Base-by-base conservation (phyloP, 2,329 filamentous ascomycete genomes). In the Rachicladosporium sp. region DNA sequence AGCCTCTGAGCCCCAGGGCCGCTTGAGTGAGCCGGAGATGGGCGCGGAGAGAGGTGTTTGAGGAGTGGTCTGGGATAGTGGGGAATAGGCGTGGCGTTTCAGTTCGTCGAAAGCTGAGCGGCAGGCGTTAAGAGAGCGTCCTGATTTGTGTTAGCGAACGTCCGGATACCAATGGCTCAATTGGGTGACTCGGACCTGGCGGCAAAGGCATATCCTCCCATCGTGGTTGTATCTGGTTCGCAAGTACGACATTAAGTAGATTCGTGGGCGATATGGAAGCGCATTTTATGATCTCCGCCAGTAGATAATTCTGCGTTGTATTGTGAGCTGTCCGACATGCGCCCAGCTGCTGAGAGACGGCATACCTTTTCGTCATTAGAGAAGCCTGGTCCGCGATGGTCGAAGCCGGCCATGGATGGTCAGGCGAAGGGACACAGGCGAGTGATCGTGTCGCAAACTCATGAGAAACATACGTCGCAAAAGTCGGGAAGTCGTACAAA, bases 201-300 rank as follows among this genome's bases (percentile, higher is more conserved):
- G 70, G 70, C 43, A 72, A 55, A 31, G 66, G 57, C 46, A 67
- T 66, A 40, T 71, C 61, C 38, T 61, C 61, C 69, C 68, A 73
- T 49, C 58, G 58, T 41, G 67, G 67, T 47, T 61, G 58, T 67
- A 56, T 67, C 56, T 46, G 61, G 59, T 42, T 54, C 49, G 32
- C 36, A 38, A 38, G 66, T 46, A 71, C 60, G 46, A 67, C 54
- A 41, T 62, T 54, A 46, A 66, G 59, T 41, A 70, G 56, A 33
- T 59, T 54, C 45, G 61, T 57, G 35, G 65, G 62, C 32, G 63
- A 57, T 40, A 70, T 57, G 32, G 59, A 56, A 41, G 63, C 61
- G 32, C 59, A 59, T 52, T 70, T 73, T 48, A 73, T 59, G 46
- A 69, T 65, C 52, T 73, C 70, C 49, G 69, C 64, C 46, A 73